A percentile compares a stretch with the other conserved stretches of the same genome.
These are phyloP conservation scores for Ophiostoma sp. DNA, from an alignment of 2,329 filamentous ascomycete species.

Conservation along the genomic window DNA sequence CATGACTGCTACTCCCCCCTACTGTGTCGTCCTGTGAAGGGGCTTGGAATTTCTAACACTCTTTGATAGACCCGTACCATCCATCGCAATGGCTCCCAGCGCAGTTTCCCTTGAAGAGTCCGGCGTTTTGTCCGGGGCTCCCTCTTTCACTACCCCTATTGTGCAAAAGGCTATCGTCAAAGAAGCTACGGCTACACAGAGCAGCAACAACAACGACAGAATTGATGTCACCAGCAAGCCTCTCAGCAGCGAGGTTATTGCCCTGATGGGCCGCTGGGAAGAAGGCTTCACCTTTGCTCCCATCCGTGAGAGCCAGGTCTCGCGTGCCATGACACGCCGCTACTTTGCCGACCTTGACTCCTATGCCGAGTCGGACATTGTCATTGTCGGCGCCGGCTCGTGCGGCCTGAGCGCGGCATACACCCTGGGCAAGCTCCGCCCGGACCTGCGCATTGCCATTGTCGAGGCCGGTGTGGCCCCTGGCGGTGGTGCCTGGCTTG, in stretches of 20 bases:
- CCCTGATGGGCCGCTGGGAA: slow-evolving; percentile 68
- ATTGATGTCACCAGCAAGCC: slow-evolving; percentile 26
- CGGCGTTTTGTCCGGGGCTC: background rate
- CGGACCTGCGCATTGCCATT: slow-evolving; percentile 86
- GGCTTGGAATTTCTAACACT: background rate
- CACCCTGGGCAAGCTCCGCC: slow-evolving; percentile 73
- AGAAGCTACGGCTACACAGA: background rate
- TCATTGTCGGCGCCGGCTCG: slow-evolving; percentile 85
- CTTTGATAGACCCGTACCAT: background rate
- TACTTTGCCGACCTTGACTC: slow-evolving; percentile 87
- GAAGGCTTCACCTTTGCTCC: slow-evolving; percentile 73
- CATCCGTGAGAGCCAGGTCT: slow-evolving; percentile 88
- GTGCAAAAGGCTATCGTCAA: slow-evolving; percentile 37
- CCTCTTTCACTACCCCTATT: slow-evolving; percentile 42
- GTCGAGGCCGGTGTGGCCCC: slow-evolving; percentile 83
- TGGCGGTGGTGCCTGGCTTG: slow-evolving; percentile 85
- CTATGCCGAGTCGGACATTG: slow-evolving; percentile 88
- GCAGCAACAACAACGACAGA: slow-evolving; percentile 24
- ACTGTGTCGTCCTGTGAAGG: background rate
- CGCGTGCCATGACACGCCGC: slow-evolving; percentile 85
- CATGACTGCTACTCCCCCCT: slow-evolving; percentile 75
- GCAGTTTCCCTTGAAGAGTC: slow-evolving; percentile 36
- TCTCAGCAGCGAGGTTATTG: slow-evolving; percentile 27
- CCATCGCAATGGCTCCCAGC: slow-evolving; percentile 66
- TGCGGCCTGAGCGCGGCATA: slow-evolving; percentile 79